A percentile compares a stretch with the other conserved stretches of the same genome.
Evolutionary conservation across 371 early-diverging fungal genomes (phyloP).

Genomic region (Apophysomyces variabilis): DNA sequence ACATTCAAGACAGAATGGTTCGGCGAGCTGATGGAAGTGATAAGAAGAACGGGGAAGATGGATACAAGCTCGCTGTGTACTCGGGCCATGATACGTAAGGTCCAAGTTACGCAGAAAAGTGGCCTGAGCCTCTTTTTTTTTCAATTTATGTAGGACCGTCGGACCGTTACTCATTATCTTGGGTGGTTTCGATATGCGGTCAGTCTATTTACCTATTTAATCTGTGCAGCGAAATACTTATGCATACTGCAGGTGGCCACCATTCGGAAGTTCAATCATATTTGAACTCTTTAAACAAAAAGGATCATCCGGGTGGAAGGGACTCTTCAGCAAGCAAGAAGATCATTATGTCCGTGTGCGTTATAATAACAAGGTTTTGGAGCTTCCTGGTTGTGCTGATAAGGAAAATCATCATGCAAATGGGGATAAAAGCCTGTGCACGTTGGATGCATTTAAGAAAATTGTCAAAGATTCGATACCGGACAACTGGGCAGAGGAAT

Average conservation of each 20-base stretch:
- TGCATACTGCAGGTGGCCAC: constrained; percentile 48
- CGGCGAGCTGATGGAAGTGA: constrained; percentile 30
- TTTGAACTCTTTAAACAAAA: constrained; percentile 69
- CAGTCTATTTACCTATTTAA: constrained; percentile 24
- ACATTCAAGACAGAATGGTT: constrained; percentile 55
- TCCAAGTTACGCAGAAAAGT: constrained; percentile 1
- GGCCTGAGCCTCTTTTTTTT: constrained; percentile 6
- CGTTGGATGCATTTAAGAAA: constrained; percentile 71
- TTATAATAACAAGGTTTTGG: constrained; percentile 67
- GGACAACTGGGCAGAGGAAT: constrained; percentile 58
- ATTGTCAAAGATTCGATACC: constrained; percentile 63
- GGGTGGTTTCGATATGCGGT: constrained; percentile 54
- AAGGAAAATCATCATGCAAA: constrained; percentile 60
- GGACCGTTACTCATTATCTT: constrained; percentile 68
- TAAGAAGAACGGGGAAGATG: constrained; percentile 34
- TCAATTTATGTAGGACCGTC: constrained; percentile 52
- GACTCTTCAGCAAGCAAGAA: constrained; percentile 16
- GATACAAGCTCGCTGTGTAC: constrained; percentile 68
- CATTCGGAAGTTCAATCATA: constrained; percentile 58
- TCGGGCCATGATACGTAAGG: constrained; percentile 80
- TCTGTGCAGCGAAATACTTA: constrained; percentile 26
- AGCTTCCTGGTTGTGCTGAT: constrained; percentile 65
- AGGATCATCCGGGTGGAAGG: constrained; percentile 5
- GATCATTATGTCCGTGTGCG: constrained; percentile 73
- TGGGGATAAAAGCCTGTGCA: constrained; percentile 68